These are phyloP conservation scores for Scedosporium minutisporum DNA, from an alignment of 2,329 filamentous ascomycete species.

Conservation along the genomic window DNA sequence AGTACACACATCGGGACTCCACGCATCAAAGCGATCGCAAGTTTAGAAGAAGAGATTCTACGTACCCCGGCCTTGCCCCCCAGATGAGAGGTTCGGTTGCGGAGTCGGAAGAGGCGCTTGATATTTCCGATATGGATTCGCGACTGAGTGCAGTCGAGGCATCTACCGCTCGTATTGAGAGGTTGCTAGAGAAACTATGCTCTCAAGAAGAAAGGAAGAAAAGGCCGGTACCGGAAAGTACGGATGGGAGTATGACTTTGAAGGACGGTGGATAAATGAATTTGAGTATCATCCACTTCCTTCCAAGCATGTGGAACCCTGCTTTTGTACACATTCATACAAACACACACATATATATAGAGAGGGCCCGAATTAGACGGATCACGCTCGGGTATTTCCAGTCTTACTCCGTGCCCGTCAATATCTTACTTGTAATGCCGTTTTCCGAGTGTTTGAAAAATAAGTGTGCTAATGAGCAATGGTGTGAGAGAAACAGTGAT, in stretches of 20 bases:
- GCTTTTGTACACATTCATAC: too few relatives aligned
- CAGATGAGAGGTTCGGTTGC: slow-evolving; percentile 5
- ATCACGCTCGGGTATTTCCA: too few relatives aligned
- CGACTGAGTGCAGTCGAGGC: slow-evolving; percentile 42
- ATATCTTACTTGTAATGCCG: too few relatives aligned
- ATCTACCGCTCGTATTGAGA: slow-evolving; percentile 36
- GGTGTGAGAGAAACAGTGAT: too few relatives aligned
- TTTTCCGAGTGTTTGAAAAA: too few relatives aligned
- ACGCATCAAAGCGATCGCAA: slow-evolving; percentile 8
- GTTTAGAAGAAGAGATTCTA: slow-evolving; percentile 44
- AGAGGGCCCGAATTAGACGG: too few relatives aligned
- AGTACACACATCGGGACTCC: slow-evolving; percentile 39
- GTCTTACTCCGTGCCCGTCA: too few relatives aligned
- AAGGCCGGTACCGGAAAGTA: background rate
- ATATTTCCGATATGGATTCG: slow-evolving; percentile 22
- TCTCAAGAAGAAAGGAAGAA: slow-evolving; percentile 5
- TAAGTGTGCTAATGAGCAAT: too few relatives aligned
- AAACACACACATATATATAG: too few relatives aligned
- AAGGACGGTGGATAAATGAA: background rate
- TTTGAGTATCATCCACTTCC: too few relatives aligned
- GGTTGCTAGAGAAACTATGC: slow-evolving; percentile 31
- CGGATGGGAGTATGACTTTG: background rate
- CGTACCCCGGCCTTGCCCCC: slow-evolving; percentile 41
- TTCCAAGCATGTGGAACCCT: too few relatives aligned
- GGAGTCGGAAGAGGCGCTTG: slow-evolving; percentile 29